Evolutionary conservation across 106 monocot genomes (phyloP), one percentile per base, ranked within the genome.

Genomic region (Dioscorea dumetorum): DNA sequence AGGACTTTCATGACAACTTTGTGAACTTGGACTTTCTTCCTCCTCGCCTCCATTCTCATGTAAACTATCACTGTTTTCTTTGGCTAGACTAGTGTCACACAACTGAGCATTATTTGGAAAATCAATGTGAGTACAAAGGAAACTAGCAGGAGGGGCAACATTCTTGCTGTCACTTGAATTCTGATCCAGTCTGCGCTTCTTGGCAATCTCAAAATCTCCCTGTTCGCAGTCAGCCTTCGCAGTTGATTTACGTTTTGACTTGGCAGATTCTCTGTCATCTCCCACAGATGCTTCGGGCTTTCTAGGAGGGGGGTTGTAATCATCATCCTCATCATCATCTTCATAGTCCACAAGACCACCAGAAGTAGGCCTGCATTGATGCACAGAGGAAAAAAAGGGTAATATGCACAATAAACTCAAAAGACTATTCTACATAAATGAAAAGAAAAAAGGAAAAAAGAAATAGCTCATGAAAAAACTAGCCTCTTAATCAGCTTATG

Each of bases 311-410:
- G 85, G 90, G 58, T 83, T 83, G 23, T 78, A 86, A 21, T 83
- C 83, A 15, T 83, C 89, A 23, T 89, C 86, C 51, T 88, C 84
- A 49, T 90, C 41, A 41, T 41, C 90, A 24, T 88, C 84, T 7
- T 86, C 90, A 66, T 90, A 86, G 33, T 86, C 83, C 23, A 86
- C 90, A 22, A 90, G 82, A 13, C 89, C 89, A 59, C 63, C 67
- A 66, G 72, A 59, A 33, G 51, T 52, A 52, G 78, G 50, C 67
- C 89, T 89, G 66, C 15, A 73, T 75, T 6, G 22, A 60, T 22
- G 21, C 41, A 41, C 6, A 41, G 41, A n/a, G n/a, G n/a, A 6
- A 41, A 41, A 41, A 41, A 41, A 41, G 6, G 6, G 41, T 8
- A 3, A 41, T 10, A 41, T 41, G 41, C 41, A 41, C 41, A 41